These are phyloP conservation scores for Camelina hispida DNA, from an alignment of 345 rosid species.

Conservation along the genomic window DNA sequence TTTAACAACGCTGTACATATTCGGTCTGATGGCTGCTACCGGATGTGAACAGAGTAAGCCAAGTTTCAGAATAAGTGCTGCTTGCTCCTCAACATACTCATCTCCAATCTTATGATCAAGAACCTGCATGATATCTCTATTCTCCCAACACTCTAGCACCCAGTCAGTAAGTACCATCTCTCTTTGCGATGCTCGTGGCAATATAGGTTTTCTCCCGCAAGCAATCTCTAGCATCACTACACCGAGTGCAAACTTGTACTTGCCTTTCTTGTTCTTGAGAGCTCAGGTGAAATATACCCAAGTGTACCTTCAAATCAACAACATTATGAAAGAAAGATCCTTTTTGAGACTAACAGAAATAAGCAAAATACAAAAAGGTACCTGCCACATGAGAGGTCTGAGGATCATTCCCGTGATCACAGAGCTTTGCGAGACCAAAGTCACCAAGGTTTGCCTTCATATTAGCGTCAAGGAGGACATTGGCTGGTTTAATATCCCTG, in stretches of 20 bases:
- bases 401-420: constrained; percentile 57
- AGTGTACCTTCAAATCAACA: constrained; percentile 54
- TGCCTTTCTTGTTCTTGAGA: constrained; percentile 67
- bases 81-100: constrained; percentile 19
- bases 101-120: constrained; percentile 27
- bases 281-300: constrained; percentile 79
- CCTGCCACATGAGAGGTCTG: constrained; percentile 59
- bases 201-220: constrained; percentile 44
- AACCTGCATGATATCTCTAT: constrained; percentile 23
- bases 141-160: constrained; percentile 36
- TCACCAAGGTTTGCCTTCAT: constrained; percentile 73
- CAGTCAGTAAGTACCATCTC: constrained; percentile 33
- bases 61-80: constrained; percentile 18
- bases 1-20: too few relatives aligned
- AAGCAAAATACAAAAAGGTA: not conserved
- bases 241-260: constrained; percentile 59
- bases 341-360: not conserved
- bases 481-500: constrained; percentile 74
- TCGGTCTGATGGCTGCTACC: too few relatives aligned
- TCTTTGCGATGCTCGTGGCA: not conserved
- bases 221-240: constrained; percentile 69
- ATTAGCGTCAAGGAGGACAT: constrained; percentile 61
- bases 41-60: too few relatives aligned
- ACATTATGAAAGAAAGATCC: not conserved
- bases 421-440: constrained; percentile 74